Conservation (phyloP, 2,329 filamentous ascomycete genomes). For the Ceratocystis harringtonii region DNA sequence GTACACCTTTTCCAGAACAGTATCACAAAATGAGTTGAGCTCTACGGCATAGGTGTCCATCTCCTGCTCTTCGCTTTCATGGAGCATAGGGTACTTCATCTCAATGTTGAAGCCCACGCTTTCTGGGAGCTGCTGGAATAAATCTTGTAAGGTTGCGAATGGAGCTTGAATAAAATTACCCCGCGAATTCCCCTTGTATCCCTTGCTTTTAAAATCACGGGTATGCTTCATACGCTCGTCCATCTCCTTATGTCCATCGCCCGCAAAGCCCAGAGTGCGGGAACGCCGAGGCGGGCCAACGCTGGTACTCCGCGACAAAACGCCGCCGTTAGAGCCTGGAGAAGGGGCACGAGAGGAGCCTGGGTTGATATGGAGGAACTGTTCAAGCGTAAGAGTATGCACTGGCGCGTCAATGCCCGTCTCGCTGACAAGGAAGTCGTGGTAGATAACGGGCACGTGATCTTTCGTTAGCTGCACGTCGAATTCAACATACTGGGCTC, state of each 20-base stretch:
- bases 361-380: slow-evolving; percentile 77
- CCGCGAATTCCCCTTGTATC: slow-evolving; percentile 88
- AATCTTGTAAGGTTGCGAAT: slow-evolving; percentile 86
- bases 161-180: slow-evolving; percentile 92
- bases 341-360: slow-evolving; percentile 24
- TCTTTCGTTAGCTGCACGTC: slow-evolving; percentile 99
- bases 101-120: slow-evolving; percentile 94
- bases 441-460: slow-evolving; percentile 94
- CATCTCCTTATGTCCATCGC: slow-evolving; percentile 28
- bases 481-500: slow-evolving; percentile 59
- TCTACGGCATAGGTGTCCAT: slow-evolving; percentile 96
- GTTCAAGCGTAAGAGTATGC: slow-evolving; percentile 84
- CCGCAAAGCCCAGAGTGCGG: slow-evolving; percentile 39
- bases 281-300: slow-evolving; percentile 32
- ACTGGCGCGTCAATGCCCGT: slow-evolving; percentile 95
- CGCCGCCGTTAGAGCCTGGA: slow-evolving; percentile 2
- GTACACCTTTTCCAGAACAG: slow-evolving; percentile 78
- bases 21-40: slow-evolving; percentile 92
- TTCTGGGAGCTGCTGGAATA: slow-evolving; percentile 72
- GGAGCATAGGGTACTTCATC: slow-evolving; percentile 97
- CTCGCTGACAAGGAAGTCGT: slow-evolving; percentile 95
- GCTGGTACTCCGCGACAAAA: slow-evolving; percentile 26
- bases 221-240: slow-evolving; percentile 95
- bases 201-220: slow-evolving; percentile 82
- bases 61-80: slow-evolving; percentile 85